These are phyloP conservation scores for Candida sp. DNA, from an alignment of 1,139 yeast genomes.

Conservation along the genomic window DNA sequence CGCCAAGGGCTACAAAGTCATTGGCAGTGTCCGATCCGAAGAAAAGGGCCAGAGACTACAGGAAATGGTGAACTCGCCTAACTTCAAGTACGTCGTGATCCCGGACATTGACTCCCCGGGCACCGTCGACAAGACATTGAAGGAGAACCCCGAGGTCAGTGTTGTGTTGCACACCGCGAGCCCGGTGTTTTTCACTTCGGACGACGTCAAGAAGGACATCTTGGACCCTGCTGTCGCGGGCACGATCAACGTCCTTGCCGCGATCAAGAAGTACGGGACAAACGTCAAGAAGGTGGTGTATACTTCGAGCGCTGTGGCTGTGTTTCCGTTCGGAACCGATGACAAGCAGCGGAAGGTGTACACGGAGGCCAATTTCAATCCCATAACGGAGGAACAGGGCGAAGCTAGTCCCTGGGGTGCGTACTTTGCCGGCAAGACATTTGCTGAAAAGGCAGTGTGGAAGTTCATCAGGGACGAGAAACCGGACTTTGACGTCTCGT, in stretches of 20 bases:
- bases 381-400: conserved; percentile 34
- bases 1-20: conserved; percentile 28
- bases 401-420: conserved; percentile 22
- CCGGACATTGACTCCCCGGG: conserved; percentile 27
- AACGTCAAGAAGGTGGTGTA: conserved; percentile 28
- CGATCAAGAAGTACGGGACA: conserved; percentile 25
- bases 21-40: conserved; percentile 40
- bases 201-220: conserved; percentile 29
- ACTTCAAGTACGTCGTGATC: conserved; percentile 31
- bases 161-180: conserved; percentile 36
- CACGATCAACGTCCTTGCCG: conserved; percentile 28
- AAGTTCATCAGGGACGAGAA: conserved; percentile 39
- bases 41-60: conserved; percentile 29
- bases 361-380: conserved; percentile 43
- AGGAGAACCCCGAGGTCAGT: conserved; percentile 29
- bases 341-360: conserved; percentile 12
- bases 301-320: conserved; percentile 34
- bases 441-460: conserved; percentile 53
- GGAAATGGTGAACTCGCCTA: conserved; percentile 15
- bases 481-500: conserved; percentile 28
- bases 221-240: conserved; percentile 37
- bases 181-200: conserved; percentile 28
- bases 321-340: conserved; percentile 11
- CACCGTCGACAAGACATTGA: conserved; percentile 34
- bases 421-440: conserved; percentile 34